Percentiles rank a stretch among this genome's conserved stretches.
These are phyloP conservation scores for Rhodotorula paludigena DNA, from an alignment of 768 basidiomycete genomes.

Conservation along the genomic window DNA sequence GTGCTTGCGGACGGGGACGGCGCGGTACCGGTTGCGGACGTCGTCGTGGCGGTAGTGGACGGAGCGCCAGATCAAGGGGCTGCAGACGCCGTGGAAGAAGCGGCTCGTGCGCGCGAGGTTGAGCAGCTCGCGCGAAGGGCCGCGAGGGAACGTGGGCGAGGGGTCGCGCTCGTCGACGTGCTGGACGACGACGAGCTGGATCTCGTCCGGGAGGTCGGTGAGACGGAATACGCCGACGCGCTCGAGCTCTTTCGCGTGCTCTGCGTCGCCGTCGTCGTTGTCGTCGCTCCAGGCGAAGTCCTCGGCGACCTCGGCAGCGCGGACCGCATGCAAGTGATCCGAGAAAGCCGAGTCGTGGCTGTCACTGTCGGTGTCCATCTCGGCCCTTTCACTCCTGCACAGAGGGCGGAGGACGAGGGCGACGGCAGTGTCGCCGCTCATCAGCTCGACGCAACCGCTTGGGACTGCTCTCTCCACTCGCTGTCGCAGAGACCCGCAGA, in stretches of 20 bases:
- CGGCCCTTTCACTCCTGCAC: background rate
- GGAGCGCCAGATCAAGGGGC: slow-evolving; percentile 8
- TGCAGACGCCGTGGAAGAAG: slow-evolving; percentile 16
- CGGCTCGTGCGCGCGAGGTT: background rate
- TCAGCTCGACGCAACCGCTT: background rate
- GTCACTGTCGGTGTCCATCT: background rate
- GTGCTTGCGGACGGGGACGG: background rate
- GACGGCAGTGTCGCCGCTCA: too few relatives aligned
- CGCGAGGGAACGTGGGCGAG: slow-evolving; percentile 26
- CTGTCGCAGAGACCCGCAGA: background rate
- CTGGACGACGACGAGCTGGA: slow-evolving; percentile 5
- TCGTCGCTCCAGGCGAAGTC: background rate
- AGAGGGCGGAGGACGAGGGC: too few relatives aligned
- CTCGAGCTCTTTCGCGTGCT: background rate
- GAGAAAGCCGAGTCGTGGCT: background rate
- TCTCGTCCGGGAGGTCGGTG: slow-evolving; percentile 15
- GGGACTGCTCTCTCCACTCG: background rate
- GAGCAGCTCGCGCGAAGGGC: slow-evolving; percentile 18
- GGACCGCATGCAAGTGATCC: background rate
- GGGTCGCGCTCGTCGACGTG: slow-evolving; percentile 15
- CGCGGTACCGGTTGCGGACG: background rate
- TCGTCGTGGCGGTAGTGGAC: background rate
- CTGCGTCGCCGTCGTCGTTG: background rate
- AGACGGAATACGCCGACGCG: background rate
- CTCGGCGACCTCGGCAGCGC: background rate